Evolutionary conservation across 2,329 filamentous ascomycete genomes (phyloP).

Genomic region (Periconia sp.): DNA sequence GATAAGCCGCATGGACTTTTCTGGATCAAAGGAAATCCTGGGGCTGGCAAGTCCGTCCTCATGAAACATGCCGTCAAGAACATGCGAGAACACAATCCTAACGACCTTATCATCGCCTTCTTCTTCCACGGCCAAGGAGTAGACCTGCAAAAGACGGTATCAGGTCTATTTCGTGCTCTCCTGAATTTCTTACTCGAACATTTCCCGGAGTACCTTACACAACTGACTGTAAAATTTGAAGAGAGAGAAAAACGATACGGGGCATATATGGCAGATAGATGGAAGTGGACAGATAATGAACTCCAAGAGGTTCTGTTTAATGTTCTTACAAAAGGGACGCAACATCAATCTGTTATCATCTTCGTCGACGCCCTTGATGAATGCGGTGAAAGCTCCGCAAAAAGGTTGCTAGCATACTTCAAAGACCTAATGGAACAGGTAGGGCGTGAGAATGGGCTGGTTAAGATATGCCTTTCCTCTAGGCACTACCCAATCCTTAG

Average conservation of each 20-base stretch:
- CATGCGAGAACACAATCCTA: constrained; percentile 3
- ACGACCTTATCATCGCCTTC: constrained; percentile 14
- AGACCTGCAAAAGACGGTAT: constrained; percentile 16
- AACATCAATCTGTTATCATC: constrained; percentile 12
- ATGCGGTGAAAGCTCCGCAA: constrained; percentile 16
- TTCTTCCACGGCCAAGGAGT: constrained; percentile 26
- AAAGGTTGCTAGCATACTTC: constrained; percentile 15
- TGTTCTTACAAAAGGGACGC: constrained; percentile 10
- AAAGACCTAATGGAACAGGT: constrained; percentile 15
- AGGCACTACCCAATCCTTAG: constrained; percentile 55
- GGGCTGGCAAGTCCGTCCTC: constrained; percentile 48
- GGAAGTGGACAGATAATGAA: constrained; percentile 17
- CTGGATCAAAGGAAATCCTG: constrained; percentile 51
- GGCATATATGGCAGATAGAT: constrained; percentile 8
- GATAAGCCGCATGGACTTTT: constrained; percentile 46
- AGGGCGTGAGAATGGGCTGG: not conserved
- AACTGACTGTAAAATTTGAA: constrained; percentile 13
- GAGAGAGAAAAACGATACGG: constrained; percentile 17
- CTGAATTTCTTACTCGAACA: constrained; percentile 10
- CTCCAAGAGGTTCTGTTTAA: constrained; percentile 16
- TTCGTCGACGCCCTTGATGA: constrained; percentile 20
- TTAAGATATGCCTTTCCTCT: constrained; percentile 55
- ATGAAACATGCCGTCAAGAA: constrained; percentile 41
- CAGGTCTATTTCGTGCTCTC: constrained; percentile 24
- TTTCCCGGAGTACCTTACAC: constrained; percentile 14